Evolutionary conservation across 2,329 filamentous ascomycete species (phyloP), one percentile per base, ranked within the genome.

Genomic region (Colletotrichum lentis): DNA sequence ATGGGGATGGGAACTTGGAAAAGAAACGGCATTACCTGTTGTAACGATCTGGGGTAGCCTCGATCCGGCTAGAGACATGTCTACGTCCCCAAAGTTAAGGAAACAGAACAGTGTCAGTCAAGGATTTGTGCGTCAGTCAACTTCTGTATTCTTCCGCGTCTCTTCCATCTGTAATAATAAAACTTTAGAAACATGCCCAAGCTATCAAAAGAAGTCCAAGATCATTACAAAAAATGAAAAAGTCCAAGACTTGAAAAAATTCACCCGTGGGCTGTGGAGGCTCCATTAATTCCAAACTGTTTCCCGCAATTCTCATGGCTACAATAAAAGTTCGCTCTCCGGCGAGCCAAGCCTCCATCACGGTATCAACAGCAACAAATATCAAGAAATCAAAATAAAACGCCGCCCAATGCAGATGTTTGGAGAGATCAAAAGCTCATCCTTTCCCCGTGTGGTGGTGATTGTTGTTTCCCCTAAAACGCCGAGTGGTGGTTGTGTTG

Each of bases 351-450:
- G 46, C 60, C 60, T 41, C 20, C 50, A 18, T 46, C 60, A 8
- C 56, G n/a, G 41, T 58, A 62, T 41, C 31, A 5, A 58, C 11
- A 62, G 27, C 27, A 54, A 35, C 49, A 52, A 6, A 58, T 12
- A 62, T 31, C 27, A 49, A 24, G 11, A 24, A 24, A 57, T 18
- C 39, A 64, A 61, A 43, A 63, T 24, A 50, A 22, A 67, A 69
- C 67, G 64, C 67, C 67, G 64, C 64, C 67, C 64, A 69, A 69
- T 69, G 67, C 67, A 59, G 41, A 55, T 52, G 37, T 58, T 56
- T 47, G 44, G 49, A 60, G 54, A 50, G 18, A 35, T 31, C 20
- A 41, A 46, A 31, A 16, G 41, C 22, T 20, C 41, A 58, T 37
- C 53, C 46, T 46, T 47, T 39, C 47, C 41, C 58, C 49, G 54